Conservation (phyloP, 371 early-diverging fungal genomes). For the Apophysomyces trapeziformis region DNA sequence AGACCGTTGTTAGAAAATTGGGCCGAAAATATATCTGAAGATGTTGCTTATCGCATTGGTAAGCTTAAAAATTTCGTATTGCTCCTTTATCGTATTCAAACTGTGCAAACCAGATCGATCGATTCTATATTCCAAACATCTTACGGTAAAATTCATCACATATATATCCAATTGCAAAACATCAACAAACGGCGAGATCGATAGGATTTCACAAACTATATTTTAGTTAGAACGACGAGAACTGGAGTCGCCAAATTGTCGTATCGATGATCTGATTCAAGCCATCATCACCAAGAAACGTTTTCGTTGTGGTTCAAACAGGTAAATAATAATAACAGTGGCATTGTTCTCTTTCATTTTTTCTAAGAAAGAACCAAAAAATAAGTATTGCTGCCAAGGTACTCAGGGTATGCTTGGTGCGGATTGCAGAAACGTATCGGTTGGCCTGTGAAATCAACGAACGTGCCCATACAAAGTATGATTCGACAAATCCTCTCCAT, state of each 20-base stretch:
- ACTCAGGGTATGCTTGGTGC: constrained; percentile 52
- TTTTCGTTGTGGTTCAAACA: constrained; percentile 43
- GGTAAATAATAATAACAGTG: constrained; percentile 26
- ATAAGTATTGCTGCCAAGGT: constrained; percentile 61
- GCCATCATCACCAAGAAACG: constrained; percentile 55
- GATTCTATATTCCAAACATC: constrained; percentile 57
- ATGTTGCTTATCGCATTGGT: constrained; percentile 27
- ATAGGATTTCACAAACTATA: not conserved
- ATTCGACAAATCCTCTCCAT: constrained; percentile 62
- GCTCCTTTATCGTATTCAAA: constrained; percentile 4
- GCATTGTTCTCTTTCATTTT: not conserved
- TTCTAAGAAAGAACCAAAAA: not conserved
- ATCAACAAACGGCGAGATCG: not conserved
- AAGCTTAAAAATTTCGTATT: not conserved
- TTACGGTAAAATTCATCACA: constrained; percentile 34
- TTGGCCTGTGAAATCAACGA: constrained; percentile 65
- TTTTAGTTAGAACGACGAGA: constrained; percentile 56
- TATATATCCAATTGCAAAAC: not conserved
- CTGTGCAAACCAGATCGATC: constrained; percentile 44
- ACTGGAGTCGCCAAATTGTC: constrained; percentile 46
- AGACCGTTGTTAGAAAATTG: not conserved
- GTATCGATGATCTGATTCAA: constrained; percentile 39
- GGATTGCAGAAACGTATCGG: constrained; percentile 58
- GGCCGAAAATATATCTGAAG: constrained; percentile 13
- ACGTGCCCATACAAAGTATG: constrained; percentile 71